Evolutionary conservation across 129 eudicot genomes (phyloP), one percentile per base, ranked within the genome.

Genomic region (Artemisia argyi): DNA sequence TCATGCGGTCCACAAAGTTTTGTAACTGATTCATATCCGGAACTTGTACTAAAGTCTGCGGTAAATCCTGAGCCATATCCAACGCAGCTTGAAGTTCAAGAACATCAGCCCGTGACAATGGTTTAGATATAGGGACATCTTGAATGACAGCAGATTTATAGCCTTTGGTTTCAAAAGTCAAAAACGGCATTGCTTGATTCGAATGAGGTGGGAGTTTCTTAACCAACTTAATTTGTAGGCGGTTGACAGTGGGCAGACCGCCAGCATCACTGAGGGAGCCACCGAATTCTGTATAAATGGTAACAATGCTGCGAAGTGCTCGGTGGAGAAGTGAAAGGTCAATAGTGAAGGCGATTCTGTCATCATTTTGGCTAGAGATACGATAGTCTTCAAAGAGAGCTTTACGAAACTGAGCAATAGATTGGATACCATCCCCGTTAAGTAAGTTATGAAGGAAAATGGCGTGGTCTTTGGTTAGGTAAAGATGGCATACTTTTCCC

Each of bases 281-380:
- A 14, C 86, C 79, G 30, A 86, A 85, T 57, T 86, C 91, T 35
- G 86, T 65, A 54, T 83, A 89, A 26, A 87, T 83, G 46, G 90
- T 79, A 62, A 83, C 65, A 65, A 91, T 83, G 60, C 94, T 85
- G 15, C 88, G 87, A 3, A 94, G 96, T 58, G 99, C 99, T 11
- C 99, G 96, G 49, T 85, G 96, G 74, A 94, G 96, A 81, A 90
- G 97, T 22, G 99, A 72, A 73, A 94, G 86, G 83, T 94, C 99
- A 54, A 94, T 60, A 72, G 99, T 78, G 78, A 94, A 90, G 74
- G 99, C 96, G 26, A 94, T 94, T 0, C 78, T 76, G 71, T 94
- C 97, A 2, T 85, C 92, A 65, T 86, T 88, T 57, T 94, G 96
- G 85, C 93, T 85, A 12, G 99, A 90, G 76, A 94, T 86, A 17